Conservation (phyloP, 2,329 filamentous ascomycete genomes). For the Pleoardoris graminearum region DNA sequence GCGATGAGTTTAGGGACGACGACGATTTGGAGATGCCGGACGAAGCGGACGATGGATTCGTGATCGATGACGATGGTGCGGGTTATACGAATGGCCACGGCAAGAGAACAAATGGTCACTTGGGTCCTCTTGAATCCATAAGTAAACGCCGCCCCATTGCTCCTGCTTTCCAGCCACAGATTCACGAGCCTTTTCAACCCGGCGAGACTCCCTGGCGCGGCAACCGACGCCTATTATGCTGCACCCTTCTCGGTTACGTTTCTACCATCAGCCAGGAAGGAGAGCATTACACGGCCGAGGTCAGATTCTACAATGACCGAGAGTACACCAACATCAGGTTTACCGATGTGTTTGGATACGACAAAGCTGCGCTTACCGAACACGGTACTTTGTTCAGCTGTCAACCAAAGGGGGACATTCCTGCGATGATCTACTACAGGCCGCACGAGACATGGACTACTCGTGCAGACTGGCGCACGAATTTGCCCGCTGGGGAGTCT, state of each 20-base stretch:
- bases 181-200: slow-evolving; percentile 87
- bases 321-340: slow-evolving; percentile 95
- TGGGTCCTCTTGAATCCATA: slow-evolving; percentile 49
- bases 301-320: slow-evolving; percentile 96
- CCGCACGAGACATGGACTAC: slow-evolving; percentile 97
- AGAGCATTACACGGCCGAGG: slow-evolving; percentile 83
- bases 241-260: slow-evolving; percentile 91
- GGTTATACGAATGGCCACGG: slow-evolving; percentile 74
- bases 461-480: slow-evolving; percentile 84
- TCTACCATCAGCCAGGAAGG: slow-evolving; percentile 97
- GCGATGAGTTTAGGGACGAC: slow-evolving; percentile 57
- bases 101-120: slow-evolving; percentile 61
- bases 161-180: slow-evolving; percentile 61
- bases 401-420: slow-evolving; percentile 62
- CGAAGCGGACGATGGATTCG: slow-evolving; percentile 69
- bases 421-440: slow-evolving; percentile 89
- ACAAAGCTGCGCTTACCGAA: slow-evolving; percentile 89
- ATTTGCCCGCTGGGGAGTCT: slow-evolving; percentile 83
- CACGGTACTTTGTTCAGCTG: slow-evolving; percentile 85
- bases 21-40: slow-evolving; percentile 51
- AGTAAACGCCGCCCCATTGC: slow-evolving; percentile 56
- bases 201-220: slow-evolving; percentile 96
- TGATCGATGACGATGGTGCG: slow-evolving; percentile 92
- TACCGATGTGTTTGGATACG: slow-evolving; percentile 92
- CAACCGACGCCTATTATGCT: slow-evolving; percentile 87